Evolutionary conservation across 257 asterid genomes (phyloP).

Genomic region (Galeopsis tetrahit): DNA sequence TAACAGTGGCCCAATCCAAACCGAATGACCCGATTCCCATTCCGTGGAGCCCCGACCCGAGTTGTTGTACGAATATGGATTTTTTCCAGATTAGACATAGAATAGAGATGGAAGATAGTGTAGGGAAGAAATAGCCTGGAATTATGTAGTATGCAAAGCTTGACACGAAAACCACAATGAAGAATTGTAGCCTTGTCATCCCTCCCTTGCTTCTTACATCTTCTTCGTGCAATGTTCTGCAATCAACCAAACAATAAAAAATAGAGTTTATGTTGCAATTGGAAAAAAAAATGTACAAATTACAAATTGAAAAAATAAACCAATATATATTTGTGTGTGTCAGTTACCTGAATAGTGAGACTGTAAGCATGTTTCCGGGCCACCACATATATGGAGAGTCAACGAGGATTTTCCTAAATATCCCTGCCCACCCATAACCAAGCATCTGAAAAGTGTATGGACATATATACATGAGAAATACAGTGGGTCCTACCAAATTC

Average conservation of each 20-base stretch:
- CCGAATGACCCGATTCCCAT: constrained; percentile 60
- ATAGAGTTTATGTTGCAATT: no score
- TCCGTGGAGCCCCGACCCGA: constrained; percentile 70
- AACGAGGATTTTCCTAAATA: constrained; percentile 55
- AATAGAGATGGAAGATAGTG: constrained; percentile 48
- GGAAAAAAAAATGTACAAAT: no score
- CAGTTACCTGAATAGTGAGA: constrained; percentile 81
- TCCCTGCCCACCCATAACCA: constrained; percentile 87
- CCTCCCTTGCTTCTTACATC: constrained; percentile 61
- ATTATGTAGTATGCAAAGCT: constrained; percentile 71
- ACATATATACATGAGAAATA: no score
- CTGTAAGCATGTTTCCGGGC: constrained; percentile 64
- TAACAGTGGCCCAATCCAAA: constrained; percentile 58
- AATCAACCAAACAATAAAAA: not conserved
- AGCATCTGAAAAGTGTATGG: constrained; percentile 48
- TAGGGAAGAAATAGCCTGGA: constrained; percentile 54
- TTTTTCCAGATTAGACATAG: constrained; percentile 47
- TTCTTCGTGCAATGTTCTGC: constrained; percentile 66
- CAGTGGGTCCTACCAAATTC: no score
- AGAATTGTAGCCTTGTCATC: constrained; percentile 61
- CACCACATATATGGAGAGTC: constrained; percentile 88
- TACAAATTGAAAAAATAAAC: no score
- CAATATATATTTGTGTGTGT: no score
- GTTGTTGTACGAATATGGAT: constrained; percentile 47
- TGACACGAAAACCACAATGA: constrained; percentile 41